Percentiles rank a stretch among this genome's conserved stretches.
Conservation (phyloP, 345 rosid genomes). For the Raphanus sativus region DNA sequence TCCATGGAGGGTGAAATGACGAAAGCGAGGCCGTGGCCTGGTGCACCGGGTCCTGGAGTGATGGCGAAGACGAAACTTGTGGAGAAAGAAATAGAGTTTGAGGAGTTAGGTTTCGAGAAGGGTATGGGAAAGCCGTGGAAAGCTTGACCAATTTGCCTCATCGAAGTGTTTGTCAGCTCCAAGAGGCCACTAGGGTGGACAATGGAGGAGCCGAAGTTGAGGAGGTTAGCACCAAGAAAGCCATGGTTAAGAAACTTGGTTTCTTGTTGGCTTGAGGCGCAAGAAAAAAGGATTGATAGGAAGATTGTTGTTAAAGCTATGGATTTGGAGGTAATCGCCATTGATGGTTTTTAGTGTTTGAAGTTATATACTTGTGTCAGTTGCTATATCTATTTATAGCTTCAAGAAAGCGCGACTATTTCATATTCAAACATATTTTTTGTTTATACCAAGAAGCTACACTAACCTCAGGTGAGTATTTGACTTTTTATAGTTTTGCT, state of each 20-base stretch:
- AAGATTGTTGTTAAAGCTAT: conserved; percentile 15
- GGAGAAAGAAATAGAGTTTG: conserved; percentile 36
- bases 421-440: conserved; percentile 20
- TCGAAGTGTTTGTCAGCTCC: conserved; percentile 55
- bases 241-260: conserved; percentile 46
- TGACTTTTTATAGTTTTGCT: conserved; percentile 24
- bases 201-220: conserved; percentile 40
- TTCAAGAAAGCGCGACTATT: background rate
- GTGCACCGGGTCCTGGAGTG: conserved; percentile 19
- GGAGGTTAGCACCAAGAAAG: conserved; percentile 43
- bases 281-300: background rate
- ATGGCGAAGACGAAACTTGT: conserved; percentile 49
- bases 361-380: background rate
- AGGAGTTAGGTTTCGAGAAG: conserved; percentile 24
- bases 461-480: background rate
- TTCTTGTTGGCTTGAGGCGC: conserved; percentile 31
- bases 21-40: conserved; percentile 52
- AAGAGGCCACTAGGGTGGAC: conserved; percentile 51
- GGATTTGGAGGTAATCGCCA: conserved; percentile 13
- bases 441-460: conserved; percentile 15
- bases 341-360: background rate
- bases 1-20: conserved; percentile 41
- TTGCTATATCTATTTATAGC: conserved; percentile 22
- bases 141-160: conserved; percentile 46
- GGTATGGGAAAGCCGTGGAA: conserved; percentile 43